phyloP scores from a whole-genome alignment of 2,329 filamentous ascomycete genomes.

The Kalmusia sp. region DNA sequence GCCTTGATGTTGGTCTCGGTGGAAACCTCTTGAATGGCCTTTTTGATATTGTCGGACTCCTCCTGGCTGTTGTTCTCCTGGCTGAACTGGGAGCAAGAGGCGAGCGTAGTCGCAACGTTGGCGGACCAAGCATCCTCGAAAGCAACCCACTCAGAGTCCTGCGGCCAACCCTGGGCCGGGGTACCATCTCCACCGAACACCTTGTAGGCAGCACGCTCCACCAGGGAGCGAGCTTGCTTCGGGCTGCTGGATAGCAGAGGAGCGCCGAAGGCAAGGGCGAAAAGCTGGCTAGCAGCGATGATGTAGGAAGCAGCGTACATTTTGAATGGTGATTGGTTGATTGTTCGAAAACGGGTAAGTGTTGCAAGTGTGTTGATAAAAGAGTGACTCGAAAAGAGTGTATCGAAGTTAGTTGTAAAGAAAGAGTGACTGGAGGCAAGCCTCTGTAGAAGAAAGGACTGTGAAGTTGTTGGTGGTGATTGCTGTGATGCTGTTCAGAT shows the following conservation, averaged over 20 bases:
- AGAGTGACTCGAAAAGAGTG: constrained; percentile 16
- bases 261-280: constrained; percentile 30
- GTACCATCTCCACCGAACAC: constrained; percentile 47
- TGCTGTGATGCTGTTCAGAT: constrained; percentile 13
- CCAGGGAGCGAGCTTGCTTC: constrained; percentile 17
- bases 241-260: constrained; percentile 24
- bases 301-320: constrained; percentile 29
- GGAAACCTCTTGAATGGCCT: constrained; percentile 45
- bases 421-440: constrained; percentile 29
- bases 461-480: constrained; percentile 17
- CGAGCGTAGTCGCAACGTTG: constrained; percentile 45
- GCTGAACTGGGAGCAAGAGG: constrained; percentile 45
- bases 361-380: constrained; percentile 12
- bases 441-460: constrained; percentile 19
- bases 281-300: constrained; percentile 38
- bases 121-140: constrained; percentile 46
- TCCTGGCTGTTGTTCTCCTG: constrained; percentile 47
- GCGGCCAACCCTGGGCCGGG: constrained; percentile 46
- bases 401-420: constrained; percentile 17
- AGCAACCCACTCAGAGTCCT: constrained; percentile 39
- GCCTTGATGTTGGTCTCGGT: constrained; percentile 42
- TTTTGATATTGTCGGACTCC: constrained; percentile 48
- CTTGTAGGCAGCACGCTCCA: constrained; percentile 28
- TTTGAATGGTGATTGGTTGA: constrained; percentile 12
- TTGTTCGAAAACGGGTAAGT: constrained; percentile 9